Evolutionary conservation across 2,329 filamentous ascomycete species (phyloP), one percentile per base, ranked within the genome.

Genomic region (Emergomyces pasteurianus): DNA sequence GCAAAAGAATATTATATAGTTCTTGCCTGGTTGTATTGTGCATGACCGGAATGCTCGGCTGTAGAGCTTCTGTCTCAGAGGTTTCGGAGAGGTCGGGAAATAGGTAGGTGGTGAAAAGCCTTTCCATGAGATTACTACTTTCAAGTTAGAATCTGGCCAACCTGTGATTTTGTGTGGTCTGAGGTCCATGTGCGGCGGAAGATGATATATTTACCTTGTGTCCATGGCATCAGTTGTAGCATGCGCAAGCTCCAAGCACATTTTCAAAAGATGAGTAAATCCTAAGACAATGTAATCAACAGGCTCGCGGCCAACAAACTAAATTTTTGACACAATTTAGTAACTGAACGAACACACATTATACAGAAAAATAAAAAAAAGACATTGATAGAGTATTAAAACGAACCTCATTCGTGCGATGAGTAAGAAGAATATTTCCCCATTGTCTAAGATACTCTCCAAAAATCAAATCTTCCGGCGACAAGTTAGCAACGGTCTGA

Each of bases 41-140:
- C 56, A 89, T 75, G 5, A 82, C 69, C 4, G 81, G 81, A 40
- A 79, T 69, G 43, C 66, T 72, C 16, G 76, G 73, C 7, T 68
- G 64, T 14, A 75, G 67, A 1, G 62, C 59, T 7, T 65, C 59
- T 14, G 66, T 62, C 12, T 68, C 66, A 2, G 70, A 67, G 4
- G 67, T 62, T 8, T 72, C 68, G 1, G 76, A 77, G 21, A 78
- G 67, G 46, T 79, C 77, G 0, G 88, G 87, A 65, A 90, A 90
- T 0, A 91, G 75, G 66, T 87, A 86, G 60, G 77, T 81, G 68
- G 79, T 82, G 65, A 90, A 83, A 0, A 91, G 70, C 2, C 74
- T 73, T 58, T 77, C 75, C 10, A 79, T 77, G 54, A 82, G 70
- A n/a, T 71, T 67, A 55, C 76, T 77, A 64, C 52, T n/a, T 38